Evolutionary conservation across 352 stramenopile genomes (phyloP).

Genomic region (Phytophthora idaei): DNA sequence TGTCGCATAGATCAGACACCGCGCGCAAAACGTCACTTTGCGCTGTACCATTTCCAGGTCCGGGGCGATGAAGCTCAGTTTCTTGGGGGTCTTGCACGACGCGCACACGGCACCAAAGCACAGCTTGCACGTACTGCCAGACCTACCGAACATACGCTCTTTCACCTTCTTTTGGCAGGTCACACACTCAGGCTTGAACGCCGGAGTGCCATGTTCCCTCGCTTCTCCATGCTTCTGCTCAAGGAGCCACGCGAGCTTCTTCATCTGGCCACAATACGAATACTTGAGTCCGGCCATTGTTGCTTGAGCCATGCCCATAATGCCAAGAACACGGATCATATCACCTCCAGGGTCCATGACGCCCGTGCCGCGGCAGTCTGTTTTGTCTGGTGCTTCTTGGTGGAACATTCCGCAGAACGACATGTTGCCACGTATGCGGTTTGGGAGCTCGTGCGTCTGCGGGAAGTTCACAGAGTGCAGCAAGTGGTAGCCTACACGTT

Average conservation of each 20-base stretch:
- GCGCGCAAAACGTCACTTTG: slow-evolving; percentile 37
- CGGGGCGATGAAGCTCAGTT: slow-evolving; percentile 32
- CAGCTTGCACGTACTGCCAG: slow-evolving; percentile 26
- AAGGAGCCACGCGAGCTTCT: slow-evolving; percentile 38
- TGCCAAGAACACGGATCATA: slow-evolving; percentile 23
- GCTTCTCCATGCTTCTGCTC: slow-evolving; percentile 27
- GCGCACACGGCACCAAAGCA: slow-evolving; percentile 30
- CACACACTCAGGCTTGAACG: slow-evolving; percentile 22
- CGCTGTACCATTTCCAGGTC: slow-evolving; percentile 32
- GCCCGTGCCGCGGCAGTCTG: slow-evolving; percentile 25
- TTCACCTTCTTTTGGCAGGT: slow-evolving; percentile 30
- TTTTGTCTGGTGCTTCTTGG: slow-evolving; percentile 22
- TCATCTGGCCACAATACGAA: slow-evolving; percentile 40
- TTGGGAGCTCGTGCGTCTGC: slow-evolving; percentile 31
- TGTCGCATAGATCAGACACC: slow-evolving; percentile 35
- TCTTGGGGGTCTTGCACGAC: slow-evolving; percentile 32
- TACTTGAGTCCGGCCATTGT: slow-evolving; percentile 37
- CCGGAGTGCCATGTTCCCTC: slow-evolving; percentile 5
- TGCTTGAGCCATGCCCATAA: slow-evolving; percentile 29
- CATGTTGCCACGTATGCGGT: slow-evolving; percentile 44
- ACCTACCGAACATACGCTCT: slow-evolving; percentile 10
- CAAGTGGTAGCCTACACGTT: slow-evolving; percentile 34
- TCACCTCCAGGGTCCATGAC: slow-evolving; percentile 32
- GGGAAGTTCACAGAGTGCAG: slow-evolving; percentile 37
- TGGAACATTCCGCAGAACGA: slow-evolving; percentile 50